Evolutionary conservation across 106 monocot genomes (phyloP).

Genomic region (Phalaenopsis equestris): DNA sequence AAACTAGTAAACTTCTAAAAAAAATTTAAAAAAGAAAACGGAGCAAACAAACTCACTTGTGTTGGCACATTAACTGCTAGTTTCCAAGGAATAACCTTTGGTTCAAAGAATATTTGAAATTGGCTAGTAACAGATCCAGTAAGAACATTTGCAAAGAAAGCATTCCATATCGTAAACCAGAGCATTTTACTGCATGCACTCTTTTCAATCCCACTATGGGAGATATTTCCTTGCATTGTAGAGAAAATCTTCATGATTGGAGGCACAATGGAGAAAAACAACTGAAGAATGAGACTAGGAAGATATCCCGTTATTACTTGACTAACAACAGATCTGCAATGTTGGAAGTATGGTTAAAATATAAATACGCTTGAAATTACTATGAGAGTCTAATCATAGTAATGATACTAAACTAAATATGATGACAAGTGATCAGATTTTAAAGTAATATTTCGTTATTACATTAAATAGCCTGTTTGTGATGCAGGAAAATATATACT

Average conservation of each 20-base stretch:
- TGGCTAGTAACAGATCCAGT: conserved; percentile 73
- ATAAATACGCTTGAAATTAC: neutral
- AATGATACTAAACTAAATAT: neutral
- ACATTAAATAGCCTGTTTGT: neutral
- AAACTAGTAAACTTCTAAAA: neutral
- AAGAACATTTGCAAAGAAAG: conserved; percentile 92
- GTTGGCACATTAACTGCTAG: conserved; percentile 84
- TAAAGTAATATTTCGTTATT: neutral
- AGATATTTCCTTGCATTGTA: conserved; percentile 85
- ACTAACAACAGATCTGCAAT: conserved; percentile 64
- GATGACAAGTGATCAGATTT: neutral
- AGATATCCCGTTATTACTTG: conserved; percentile 96
- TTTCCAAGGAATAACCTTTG: conserved; percentile 61
- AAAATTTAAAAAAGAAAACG: neutral
- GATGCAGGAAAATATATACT: conserved; percentile 13
- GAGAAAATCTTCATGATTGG: conserved; percentile 90
- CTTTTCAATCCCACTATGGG: conserved; percentile 75
- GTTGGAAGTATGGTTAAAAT: neutral
- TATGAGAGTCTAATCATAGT: neutral
- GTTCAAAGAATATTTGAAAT: conserved; percentile 53
- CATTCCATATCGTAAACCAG: conserved; percentile 81
- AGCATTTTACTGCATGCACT: conserved; percentile 96
- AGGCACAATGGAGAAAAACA: conserved; percentile 59
- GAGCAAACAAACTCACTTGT: conserved; percentile 38
- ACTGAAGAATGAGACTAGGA: conserved; percentile 86